Percentiles rank a stretch among this genome's conserved stretches.
Conservation (phyloP, 441 rosid species). For the Euphorbia schlechtendalii region DNA sequence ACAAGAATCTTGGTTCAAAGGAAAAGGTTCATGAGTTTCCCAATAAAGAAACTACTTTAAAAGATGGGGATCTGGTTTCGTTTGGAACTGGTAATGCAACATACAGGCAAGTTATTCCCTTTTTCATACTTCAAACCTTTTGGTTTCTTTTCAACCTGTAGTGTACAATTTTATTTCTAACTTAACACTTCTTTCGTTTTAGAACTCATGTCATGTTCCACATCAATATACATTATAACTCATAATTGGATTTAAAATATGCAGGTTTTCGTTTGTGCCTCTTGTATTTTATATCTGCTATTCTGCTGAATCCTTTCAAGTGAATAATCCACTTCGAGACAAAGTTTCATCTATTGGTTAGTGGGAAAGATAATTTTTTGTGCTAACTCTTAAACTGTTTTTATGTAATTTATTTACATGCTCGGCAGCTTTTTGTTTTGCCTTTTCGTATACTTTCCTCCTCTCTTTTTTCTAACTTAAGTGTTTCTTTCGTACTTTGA, state of each 20-base stretch:
- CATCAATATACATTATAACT: conserved; percentile 2
- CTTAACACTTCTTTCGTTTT: neutral
- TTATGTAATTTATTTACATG: neutral
- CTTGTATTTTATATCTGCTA: conserved; percentile 41
- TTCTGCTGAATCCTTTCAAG: conserved; percentile 30
- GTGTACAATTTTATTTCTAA: neutral
- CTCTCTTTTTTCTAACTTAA: neutral
- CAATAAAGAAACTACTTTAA: conserved; percentile 47
- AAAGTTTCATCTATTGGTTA: conserved; percentile 68
- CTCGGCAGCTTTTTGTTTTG: neutral
- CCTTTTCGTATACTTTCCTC: neutral
- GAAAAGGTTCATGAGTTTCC: conserved; percentile 63
- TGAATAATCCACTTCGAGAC: conserved; percentile 36
- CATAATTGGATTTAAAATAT: conserved; percentile 12
- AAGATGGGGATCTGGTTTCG: conserved; percentile 62
- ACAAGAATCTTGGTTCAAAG: conserved; percentile 33
- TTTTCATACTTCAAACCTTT: neutral
- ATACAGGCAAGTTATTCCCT: conserved; percentile 45
- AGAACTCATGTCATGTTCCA: neutral
- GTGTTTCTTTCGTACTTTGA: neutral
- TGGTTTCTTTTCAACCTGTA: neutral
- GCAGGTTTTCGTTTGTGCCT: conserved; percentile 68
- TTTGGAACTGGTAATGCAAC: conserved; percentile 85
- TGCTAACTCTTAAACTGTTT: neutral
- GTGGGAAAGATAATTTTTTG: conserved; percentile 24